Conservation (phyloP, 768 basidiomycete genomes). For the Suillus tomentosus region DNA sequence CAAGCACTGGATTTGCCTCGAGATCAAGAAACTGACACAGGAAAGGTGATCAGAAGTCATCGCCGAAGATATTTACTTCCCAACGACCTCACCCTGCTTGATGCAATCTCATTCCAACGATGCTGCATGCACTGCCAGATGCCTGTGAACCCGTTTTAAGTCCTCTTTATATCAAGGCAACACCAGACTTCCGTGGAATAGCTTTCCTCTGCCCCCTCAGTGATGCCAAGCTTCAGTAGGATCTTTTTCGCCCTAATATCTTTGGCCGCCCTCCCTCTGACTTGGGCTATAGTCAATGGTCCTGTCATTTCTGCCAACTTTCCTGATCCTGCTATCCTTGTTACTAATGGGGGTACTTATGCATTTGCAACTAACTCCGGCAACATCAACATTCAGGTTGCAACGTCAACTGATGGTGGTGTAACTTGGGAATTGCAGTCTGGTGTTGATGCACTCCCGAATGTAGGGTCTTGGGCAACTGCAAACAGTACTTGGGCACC, state of each 20-base stretch:
- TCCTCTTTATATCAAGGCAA: not conserved
- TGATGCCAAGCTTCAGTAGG: not conserved
- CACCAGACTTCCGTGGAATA: not conserved
- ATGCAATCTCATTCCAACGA: not conserved
- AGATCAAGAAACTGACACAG: not conserved
- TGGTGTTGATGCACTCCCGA: constrained; percentile 24
- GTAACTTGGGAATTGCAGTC: constrained; percentile 19
- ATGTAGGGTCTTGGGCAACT: constrained; percentile 27
- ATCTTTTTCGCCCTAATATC: not conserved
- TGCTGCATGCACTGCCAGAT: not conserved
- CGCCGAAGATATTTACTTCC: not conserved
- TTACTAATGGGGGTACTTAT: constrained; percentile 16
- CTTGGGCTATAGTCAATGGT: constrained; percentile 14
- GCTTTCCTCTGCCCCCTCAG: not conserved
- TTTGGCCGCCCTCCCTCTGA: constrained; percentile 2
- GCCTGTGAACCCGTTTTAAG: not conserved
- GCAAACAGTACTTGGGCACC: constrained; percentile 23
- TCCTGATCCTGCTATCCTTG: constrained; percentile 25
- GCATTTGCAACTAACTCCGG: constrained; percentile 25
- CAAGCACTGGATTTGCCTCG: not conserved
- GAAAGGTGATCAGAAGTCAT: not conserved
- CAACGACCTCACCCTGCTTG: not conserved
- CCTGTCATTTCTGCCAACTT: constrained; percentile 26
- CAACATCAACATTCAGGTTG: constrained; percentile 25
- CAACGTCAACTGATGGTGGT: constrained; percentile 24